Percentiles rank a stretch among this genome's conserved stretches.
Evolutionary conservation across 305 asterid species (phyloP).

Genomic region (Fraxinus dipetala): DNA sequence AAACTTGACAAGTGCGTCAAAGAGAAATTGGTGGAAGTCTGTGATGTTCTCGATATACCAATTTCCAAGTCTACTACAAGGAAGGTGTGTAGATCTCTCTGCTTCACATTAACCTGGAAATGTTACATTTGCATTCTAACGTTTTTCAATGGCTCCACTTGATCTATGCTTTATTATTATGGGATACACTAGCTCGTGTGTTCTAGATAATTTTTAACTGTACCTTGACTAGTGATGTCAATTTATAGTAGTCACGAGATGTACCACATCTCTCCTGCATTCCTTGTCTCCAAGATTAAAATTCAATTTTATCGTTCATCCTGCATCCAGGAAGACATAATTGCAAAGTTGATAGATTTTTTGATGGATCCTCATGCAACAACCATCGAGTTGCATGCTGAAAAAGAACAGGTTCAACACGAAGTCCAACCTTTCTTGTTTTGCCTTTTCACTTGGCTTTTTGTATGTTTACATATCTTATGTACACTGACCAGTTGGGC

Average conservation of each 20-base stretch:
- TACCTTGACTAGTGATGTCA: background rate
- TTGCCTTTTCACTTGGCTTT: background rate
- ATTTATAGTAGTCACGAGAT: background rate
- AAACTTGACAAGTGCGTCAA: slow-evolving; percentile 57
- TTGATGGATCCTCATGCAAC: slow-evolving; percentile 84
- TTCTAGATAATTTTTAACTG: background rate
- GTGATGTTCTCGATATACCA: slow-evolving; percentile 52
- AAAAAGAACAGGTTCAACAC: slow-evolving; percentile 65
- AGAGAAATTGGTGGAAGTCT: slow-evolving; percentile 55
- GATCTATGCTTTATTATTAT: slow-evolving; percentile 13
- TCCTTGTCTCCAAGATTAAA: background rate
- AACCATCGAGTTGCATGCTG: slow-evolving; percentile 66
- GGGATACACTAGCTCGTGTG: slow-evolving; percentile 1
- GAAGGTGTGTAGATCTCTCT: slow-evolving; percentile 45
- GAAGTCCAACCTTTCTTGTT: background rate
- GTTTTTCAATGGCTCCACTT: background rate
- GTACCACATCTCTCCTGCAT: background rate
- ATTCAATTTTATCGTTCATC: slow-evolving; percentile 7
- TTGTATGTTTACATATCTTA: background rate
- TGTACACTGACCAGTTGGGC: slow-evolving; percentile 32
- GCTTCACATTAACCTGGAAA: background rate
- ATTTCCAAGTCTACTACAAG: slow-evolving; percentile 39
- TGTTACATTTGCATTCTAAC: background rate
- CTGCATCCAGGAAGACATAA: slow-evolving; percentile 74
- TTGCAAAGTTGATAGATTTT: slow-evolving; percentile 71